Evolutionary conservation across 2,329 filamentous ascomycete genomes (phyloP).

Genomic region (Rhynchosporium graminicola): DNA sequence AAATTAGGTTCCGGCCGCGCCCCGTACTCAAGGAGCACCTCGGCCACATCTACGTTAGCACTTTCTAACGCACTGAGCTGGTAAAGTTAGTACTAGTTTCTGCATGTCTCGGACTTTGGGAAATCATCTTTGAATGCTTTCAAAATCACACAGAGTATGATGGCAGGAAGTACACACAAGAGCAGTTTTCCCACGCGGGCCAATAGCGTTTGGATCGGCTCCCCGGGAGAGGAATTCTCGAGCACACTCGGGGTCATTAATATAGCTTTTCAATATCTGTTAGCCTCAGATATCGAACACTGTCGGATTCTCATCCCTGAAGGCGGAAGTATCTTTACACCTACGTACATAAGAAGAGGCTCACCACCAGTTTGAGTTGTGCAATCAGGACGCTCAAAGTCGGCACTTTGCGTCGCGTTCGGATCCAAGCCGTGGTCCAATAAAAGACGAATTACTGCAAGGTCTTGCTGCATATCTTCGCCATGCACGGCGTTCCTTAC

Average conservation of each 20-base stretch:
- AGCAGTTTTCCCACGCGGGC: no score
- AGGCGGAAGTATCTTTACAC: neutral
- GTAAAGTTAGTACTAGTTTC: no score
- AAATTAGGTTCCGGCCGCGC: neutral
- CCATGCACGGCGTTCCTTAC: slow-evolving; percentile 2
- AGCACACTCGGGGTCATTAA: neutral
- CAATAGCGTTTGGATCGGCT: neutral
- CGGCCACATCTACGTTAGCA: neutral
- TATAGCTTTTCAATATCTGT: neutral
- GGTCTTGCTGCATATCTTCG: neutral
- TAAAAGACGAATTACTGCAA: neutral
- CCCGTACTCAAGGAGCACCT: neutral
- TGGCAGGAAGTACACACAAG: no score
- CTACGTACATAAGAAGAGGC: neutral
- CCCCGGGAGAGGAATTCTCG: slow-evolving; percentile 2
- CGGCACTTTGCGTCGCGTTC: slow-evolving; percentile 5
- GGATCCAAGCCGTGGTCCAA: slow-evolving; percentile 3
- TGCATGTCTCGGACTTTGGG: no score
- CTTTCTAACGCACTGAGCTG: neutral
- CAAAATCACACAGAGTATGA: no score
- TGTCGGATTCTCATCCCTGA: neutral
- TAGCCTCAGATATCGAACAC: neutral
- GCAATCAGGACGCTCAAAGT: slow-evolving; percentile 4
- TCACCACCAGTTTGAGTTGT: neutral
- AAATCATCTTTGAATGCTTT: no score